A percentile compares a stretch with the other conserved stretches of the same genome.
These are phyloP conservation scores for Primulina huaijiensis DNA, from an alignment of 257 asterid species.

Conservation along the genomic window DNA sequence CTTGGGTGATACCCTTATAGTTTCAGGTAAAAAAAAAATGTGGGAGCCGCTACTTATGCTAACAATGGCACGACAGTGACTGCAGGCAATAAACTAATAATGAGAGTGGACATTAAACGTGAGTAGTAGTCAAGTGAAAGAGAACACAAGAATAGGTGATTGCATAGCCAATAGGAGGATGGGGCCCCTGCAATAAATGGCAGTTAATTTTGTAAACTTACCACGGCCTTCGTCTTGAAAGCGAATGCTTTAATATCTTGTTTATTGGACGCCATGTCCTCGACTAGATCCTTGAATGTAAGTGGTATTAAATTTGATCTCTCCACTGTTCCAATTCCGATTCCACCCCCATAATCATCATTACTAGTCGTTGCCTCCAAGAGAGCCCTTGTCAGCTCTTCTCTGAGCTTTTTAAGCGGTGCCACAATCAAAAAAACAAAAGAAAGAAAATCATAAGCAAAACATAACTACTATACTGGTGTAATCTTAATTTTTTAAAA, in stretches of 20 bases:
- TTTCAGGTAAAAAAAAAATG: not conserved
- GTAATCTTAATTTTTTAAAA: conserved; percentile 14
- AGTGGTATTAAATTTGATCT: conserved; percentile 37
- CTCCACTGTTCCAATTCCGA: conserved; percentile 33
- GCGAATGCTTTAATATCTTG: conserved; percentile 75
- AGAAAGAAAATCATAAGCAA: conserved; percentile 23
- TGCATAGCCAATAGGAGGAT: too few species aligned
- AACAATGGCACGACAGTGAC: conserved; percentile 9
- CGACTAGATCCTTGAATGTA: conserved; percentile 73
- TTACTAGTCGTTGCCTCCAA: conserved; percentile 47
- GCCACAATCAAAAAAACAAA: conserved; percentile 18
- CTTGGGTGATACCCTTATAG: not conserved
- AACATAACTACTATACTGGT: conserved; percentile 18
- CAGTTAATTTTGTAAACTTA: conserved; percentile 31
- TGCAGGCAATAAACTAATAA: not conserved
- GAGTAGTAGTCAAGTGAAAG: not conserved
- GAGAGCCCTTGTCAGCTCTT: conserved; percentile 78
- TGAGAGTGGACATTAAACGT: conserved; percentile 11
- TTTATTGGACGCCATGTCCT: conserved; percentile 59
- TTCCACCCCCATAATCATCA: conserved; percentile 29
- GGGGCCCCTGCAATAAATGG: not conserved
- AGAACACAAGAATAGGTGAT: not conserved
- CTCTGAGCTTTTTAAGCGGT: conserved; percentile 75
- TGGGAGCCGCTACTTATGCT: not conserved
- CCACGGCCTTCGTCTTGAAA: conserved; percentile 74